Conservation (phyloP, 2,329 filamentous ascomycete species). For the Orbilia blumenaviensis region DNA sequence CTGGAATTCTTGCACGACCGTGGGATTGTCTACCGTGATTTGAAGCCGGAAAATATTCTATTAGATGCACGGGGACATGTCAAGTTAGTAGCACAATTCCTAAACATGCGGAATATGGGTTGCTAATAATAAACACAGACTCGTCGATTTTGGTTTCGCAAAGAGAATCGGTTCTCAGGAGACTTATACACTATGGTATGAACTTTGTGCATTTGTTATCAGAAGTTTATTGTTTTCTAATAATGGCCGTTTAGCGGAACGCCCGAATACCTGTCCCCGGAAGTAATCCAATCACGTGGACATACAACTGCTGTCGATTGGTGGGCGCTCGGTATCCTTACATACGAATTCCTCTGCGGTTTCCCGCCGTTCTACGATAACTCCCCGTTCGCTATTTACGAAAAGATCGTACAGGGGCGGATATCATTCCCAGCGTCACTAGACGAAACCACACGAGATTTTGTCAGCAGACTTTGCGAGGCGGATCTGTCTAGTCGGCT, state of each 20-base stretch:
- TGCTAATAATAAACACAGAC: constrained; percentile 63
- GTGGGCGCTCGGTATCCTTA: constrained; percentile 85
- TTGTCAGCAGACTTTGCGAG: constrained; percentile 79
- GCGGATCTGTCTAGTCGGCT: constrained; percentile 80
- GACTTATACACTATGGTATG: constrained; percentile 77
- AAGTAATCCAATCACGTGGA: constrained; percentile 84
- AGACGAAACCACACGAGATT: constrained; percentile 73
- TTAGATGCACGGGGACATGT: constrained; percentile 81
- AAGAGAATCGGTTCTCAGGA: constrained; percentile 77
- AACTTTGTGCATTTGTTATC: too few species aligned
- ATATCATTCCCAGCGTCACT: constrained; percentile 75
- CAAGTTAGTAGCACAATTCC: constrained; percentile 29
- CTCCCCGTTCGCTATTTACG: constrained; percentile 87
- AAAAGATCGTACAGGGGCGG: constrained; percentile 81
- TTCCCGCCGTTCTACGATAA: constrained; percentile 89
- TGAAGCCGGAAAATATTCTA: constrained; percentile 84
- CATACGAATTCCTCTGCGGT: constrained; percentile 85
- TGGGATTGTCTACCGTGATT: constrained; percentile 79
- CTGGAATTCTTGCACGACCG: constrained; percentile 82
- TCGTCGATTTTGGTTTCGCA: constrained; percentile 86
- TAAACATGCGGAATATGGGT: not conserved
- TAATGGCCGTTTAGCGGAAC: constrained; percentile 66
- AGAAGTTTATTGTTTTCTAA: too few species aligned
- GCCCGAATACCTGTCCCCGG: constrained; percentile 82
- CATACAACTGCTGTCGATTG: constrained; percentile 81